Evolutionary conservation across 208 protist species (phyloP).

Genomic region (Trypanosoma mega): DNA sequence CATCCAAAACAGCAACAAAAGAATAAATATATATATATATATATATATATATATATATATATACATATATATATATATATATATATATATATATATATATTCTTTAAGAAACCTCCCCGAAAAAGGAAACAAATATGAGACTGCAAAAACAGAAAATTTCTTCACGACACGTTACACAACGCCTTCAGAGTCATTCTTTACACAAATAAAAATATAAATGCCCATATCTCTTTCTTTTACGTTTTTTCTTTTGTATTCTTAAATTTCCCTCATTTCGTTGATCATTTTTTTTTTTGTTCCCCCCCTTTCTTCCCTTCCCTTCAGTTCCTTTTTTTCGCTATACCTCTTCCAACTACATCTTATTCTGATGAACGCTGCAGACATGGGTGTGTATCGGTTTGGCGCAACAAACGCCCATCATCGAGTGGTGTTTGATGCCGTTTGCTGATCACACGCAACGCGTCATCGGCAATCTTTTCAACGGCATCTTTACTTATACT

Average conservation of each 20-base stretch:
- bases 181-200: no score
- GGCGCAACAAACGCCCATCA: slow-evolving; percentile 64
- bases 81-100: not conserved
- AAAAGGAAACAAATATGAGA: no score
- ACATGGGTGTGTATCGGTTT: slow-evolving; percentile 75
- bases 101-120: no score
- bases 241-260: no score
- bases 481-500: slow-evolving; percentile 48
- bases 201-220: no score
- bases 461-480: slow-evolving; percentile 57
- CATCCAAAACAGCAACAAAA: no score
- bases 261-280: not conserved
- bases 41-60: not conserved
- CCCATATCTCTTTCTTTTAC: no score
- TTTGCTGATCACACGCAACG: slow-evolving; percentile 75
- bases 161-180: no score
- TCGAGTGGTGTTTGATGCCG: slow-evolving; percentile 86
- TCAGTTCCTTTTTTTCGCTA: no score
- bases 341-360: not conserved
- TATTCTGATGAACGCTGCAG: slow-evolving; percentile 85
- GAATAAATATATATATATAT: slow-evolving; percentile 4
- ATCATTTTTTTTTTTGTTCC: not conserved
- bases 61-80: not conserved
- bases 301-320: not conserved
- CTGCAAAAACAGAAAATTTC: no score